phyloP scores from a whole-genome alignment of 768 basidiomycete genomes.

The Boletus tomentosulus region DNA sequence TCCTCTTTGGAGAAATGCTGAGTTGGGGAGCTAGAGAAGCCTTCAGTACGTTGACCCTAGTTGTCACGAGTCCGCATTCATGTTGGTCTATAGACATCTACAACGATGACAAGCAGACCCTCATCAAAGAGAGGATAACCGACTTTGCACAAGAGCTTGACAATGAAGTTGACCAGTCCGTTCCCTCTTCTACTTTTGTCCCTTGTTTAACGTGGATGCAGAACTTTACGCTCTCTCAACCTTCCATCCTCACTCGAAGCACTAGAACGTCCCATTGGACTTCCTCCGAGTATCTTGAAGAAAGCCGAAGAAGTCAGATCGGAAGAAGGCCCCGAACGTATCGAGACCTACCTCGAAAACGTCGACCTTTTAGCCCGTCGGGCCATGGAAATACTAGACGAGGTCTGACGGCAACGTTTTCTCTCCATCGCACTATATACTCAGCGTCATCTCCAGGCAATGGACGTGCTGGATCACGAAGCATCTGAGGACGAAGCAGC shows the following conservation, averaged over 20 bases:
- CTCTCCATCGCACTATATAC: not conserved
- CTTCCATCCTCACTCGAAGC: constrained; percentile 87
- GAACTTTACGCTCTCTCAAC: constrained; percentile 65
- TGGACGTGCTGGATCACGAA: constrained; percentile 89
- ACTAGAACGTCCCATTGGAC: constrained; percentile 77
- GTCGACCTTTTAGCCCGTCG: constrained; percentile 62
- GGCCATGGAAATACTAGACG: constrained; percentile 62
- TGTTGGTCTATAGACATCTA: constrained; percentile 62
- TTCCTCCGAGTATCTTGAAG: constrained; percentile 82
- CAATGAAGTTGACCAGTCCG: constrained; percentile 56
- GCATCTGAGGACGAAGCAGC: constrained; percentile 78
- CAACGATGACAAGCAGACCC: constrained; percentile 69
- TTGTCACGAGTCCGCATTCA: not conserved
- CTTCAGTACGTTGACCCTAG: constrained; percentile 54
- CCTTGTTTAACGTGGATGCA: constrained; percentile 28
- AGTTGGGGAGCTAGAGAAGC: constrained; percentile 88
- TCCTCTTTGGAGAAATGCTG: constrained; percentile 72
- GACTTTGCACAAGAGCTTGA: constrained; percentile 61
- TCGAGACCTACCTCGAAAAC: constrained; percentile 70
- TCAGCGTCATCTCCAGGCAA: constrained; percentile 48
- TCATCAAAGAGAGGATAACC: constrained; percentile 64
- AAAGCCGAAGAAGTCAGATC: constrained; percentile 82
- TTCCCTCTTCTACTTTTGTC: constrained; percentile 3
- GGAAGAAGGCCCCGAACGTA: constrained; percentile 69
- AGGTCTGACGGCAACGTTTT: constrained; percentile 44